These are phyloP conservation scores for Rhizopogon vulgaris DNA, from an alignment of 768 basidiomycete genomes.

Conservation along the genomic window DNA sequence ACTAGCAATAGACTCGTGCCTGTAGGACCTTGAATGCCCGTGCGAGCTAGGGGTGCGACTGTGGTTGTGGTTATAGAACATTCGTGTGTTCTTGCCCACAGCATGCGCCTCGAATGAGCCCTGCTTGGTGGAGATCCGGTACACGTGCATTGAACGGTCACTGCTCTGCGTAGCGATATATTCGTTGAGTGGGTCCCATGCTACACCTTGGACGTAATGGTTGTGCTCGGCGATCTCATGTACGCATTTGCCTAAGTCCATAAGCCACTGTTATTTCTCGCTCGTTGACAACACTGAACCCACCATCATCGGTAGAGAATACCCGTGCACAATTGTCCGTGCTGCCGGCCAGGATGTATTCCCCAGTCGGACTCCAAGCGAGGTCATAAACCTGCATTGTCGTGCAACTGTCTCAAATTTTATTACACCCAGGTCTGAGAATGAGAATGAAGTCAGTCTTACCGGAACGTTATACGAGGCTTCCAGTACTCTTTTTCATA, in stretches of 20 bases:
- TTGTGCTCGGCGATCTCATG: constrained; percentile 90
- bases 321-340: constrained; percentile 93
- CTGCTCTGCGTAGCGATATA: constrained; percentile 97
- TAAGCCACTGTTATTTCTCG: not conserved
- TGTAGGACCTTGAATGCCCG: constrained; percentile 53
- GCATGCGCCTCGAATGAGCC: constrained; percentile 88
- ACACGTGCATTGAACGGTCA: constrained; percentile 94
- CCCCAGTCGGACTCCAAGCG: constrained; percentile 94
- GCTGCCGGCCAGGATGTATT: constrained; percentile 92
- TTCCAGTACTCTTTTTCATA: constrained; percentile 97
- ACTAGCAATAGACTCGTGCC: constrained; percentile 69
- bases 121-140: constrained; percentile 72
- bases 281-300: constrained; percentile 12
- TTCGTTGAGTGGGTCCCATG: constrained; percentile 97
- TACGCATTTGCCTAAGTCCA: constrained; percentile 66
- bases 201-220: constrained; percentile 97
- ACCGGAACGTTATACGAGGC: constrained; percentile 80
- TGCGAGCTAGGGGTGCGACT: constrained; percentile 64
- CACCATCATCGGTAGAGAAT: constrained; percentile 70
- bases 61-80: constrained; percentile 53
- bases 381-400: constrained; percentile 97
- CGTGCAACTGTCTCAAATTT: constrained; percentile 57
- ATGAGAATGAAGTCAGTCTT: constrained; percentile 12
- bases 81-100: constrained; percentile 80
- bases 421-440: constrained; percentile 6